Base-by-base conservation (phyloP, 2,329 filamentous ascomycete species). In the Pyrenochaeta sp. region DNA sequence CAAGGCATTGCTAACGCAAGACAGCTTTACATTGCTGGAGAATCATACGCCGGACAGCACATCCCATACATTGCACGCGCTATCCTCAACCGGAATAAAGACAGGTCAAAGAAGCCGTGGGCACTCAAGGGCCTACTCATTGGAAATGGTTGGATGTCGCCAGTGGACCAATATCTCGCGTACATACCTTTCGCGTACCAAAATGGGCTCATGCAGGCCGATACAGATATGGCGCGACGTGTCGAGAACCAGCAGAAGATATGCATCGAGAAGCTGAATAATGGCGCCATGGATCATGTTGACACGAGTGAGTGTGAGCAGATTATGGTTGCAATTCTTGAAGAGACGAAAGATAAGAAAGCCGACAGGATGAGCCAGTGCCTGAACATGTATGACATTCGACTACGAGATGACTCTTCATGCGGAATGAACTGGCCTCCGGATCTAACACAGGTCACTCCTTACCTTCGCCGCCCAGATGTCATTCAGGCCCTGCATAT, bases 381-480 rank as follows among this genome's bases (percentile, higher is more conserved):
- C 75, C 75, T 88, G 73, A 99, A 99, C 79, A 97, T 98, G 91
- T 99, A 99, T 76, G 95, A 99, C 74, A 85, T 98, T 47, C 91
- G 94, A 41, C 83, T 97, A 41, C 87, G 82, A 60, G 95, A 99
- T 75, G 80, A 79, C 6, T 90, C 91, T 4, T 89, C 88, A 58
- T 99, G 95, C 75, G 95, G 95, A 63, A 97, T 97, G 93, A 94
- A 92, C 79, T 99, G 96, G 96, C 95, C 95, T 29, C 90, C 92
- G 60, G 95, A 99, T 77, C 82, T 99, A 68, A 76, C 77, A 41
- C 73, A 84, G 44, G 85, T 99, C 18, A 91, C 87, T 5, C 91
- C 92, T 0, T 99, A 98, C 75, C 85, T 99, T 46, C 90, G 91
- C 52, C 88, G 88, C 51, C 69, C 81, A n/a, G 92, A 97, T 42